Evolutionary conservation across 2,329 filamentous ascomycete genomes (phyloP).

Genomic region (Emydomyces testavorans): DNA sequence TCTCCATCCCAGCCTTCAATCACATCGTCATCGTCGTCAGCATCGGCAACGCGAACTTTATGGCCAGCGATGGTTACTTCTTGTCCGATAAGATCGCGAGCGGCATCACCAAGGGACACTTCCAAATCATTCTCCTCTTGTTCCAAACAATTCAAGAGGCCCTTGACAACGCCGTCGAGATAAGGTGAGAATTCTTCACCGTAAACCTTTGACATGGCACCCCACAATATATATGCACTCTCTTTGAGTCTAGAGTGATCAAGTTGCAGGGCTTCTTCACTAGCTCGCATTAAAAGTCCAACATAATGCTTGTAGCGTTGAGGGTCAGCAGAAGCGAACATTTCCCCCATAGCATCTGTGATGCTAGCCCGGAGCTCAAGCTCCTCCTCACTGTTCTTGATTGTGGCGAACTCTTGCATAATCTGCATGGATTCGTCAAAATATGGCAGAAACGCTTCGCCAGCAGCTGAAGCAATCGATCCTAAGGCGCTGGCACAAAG

Average conservation of each 20-base stretch:
- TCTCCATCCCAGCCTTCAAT: slow-evolving; percentile 52
- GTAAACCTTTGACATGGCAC: slow-evolving; percentile 87
- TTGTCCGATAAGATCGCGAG: slow-evolving; percentile 60
- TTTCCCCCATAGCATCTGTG: slow-evolving; percentile 85
- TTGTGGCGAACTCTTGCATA: slow-evolving; percentile 69
- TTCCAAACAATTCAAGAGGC: slow-evolving; percentile 70
- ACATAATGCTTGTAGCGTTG: slow-evolving; percentile 86
- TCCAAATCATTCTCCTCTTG: slow-evolving; percentile 78
- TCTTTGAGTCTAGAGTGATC: slow-evolving; percentile 86
- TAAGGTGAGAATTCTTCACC: slow-evolving; percentile 48
- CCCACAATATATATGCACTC: slow-evolving; percentile 96
- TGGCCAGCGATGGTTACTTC: slow-evolving; percentile 70
- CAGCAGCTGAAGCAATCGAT: slow-evolving; percentile 76
- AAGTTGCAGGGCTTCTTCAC: slow-evolving; percentile 77
- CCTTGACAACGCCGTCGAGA: slow-evolving; percentile 38
- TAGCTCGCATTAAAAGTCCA: slow-evolving; percentile 77
- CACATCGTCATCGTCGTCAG: slow-evolving; percentile 48
- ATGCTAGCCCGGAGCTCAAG: slow-evolving; percentile 81
- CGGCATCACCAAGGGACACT: slow-evolving; percentile 61
- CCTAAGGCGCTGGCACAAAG: slow-evolving; percentile 81
- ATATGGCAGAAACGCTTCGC: slow-evolving; percentile 76
- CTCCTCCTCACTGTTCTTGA: slow-evolving; percentile 83
- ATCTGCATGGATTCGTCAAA: slow-evolving; percentile 82
- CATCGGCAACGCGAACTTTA: slow-evolving; percentile 68
- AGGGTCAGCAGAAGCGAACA: slow-evolving; percentile 76